Evolutionary conservation across 108 stramenopile genomes (phyloP), one percentile per base, ranked within the genome.

Genomic region (Fragilariopsis cylindrus): DNA sequence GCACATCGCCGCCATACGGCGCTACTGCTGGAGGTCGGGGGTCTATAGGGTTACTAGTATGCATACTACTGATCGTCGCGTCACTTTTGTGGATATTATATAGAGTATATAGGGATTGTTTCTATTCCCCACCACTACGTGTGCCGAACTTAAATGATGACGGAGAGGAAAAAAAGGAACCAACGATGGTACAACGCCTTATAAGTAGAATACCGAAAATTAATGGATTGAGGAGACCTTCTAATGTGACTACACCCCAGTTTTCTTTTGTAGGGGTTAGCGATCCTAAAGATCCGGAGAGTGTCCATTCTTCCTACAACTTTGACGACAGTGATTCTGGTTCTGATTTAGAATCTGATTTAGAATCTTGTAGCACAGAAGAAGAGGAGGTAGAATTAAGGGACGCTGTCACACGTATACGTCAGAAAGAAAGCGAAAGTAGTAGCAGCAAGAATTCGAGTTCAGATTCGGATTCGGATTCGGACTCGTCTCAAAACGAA

Each of bases 91-190:
- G 42, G 39, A 54, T 75, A n/a, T 13, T 44, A 7, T 75, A 69
- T 57, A 49, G 75, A 39, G 16, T 75, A 13, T 75, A 69, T 48
- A 19, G 9, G 19, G 75, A 75, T 58, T 75, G 65, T 57, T 65
- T 74, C 40, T 74, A 18, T 65, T 47, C 73, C 12, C 73, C 73
- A 60, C 0, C 7, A 30, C 9, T 3, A 60, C 18, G 9, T 1
- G 0, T 41, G 0, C 11, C 18, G 19, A 5, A 0, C 9, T 4
- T 9, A 30, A 40, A n/a, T 7, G 19, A 57, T 16, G 58, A 60
- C 41, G 58, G 21, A 60, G 19, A 40, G 40, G 58, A 57, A 6
- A 57, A 8, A n/a, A 6, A 3, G 5, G 41, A 30, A 60, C 21
- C 4, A 60, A 60, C 39, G 0, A 30, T 60, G 58, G 16, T 56